Evolutionary conservation across 2,329 filamentous ascomycete species (phyloP), one percentile per base, ranked within the genome.

Genomic region (Fusarium sp.): DNA sequence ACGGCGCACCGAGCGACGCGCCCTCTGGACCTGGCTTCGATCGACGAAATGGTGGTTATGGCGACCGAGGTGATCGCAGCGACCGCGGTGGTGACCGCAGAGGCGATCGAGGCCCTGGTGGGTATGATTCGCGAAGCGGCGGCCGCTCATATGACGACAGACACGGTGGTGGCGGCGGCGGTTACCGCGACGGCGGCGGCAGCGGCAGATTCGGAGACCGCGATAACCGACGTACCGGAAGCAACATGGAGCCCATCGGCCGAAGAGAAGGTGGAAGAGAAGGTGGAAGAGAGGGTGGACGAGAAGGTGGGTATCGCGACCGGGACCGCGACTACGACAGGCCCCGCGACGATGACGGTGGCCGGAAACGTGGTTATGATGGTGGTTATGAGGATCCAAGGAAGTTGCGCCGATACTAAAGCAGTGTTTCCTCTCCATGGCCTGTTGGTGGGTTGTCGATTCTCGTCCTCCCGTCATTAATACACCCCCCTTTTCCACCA

Each of bases 201-300:
- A 76, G 81, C 58, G 81, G 81, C 35, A 80, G 82, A 67, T 76
- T 71, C 70, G 80, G 80, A 67, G 82, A 81, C 57, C 87, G 90
- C 74, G 88, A 90, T 14, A 78, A 78, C 69, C 87, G 89, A 67
- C 85, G 86, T 50, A 92, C 91, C 66, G 94, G 94, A 75, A 94
- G 94, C 85, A 97, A 97, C 84, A 93, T 93, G 83, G 95, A 97
- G 82, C 94, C 94, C 71, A 90, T 97, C 81, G 92, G 93, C 80
- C 90, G 91, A 69, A 82, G 91, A 79, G 91, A 92, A 74, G 87
- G 87, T 82, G 87, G 91, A 69, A 82, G 91, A 79, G 91, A 92
- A 74, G 87, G 87, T 82, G 87, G 88, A 39, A 18, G 35, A 39
- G 37, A 43, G 5, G 41, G 41, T 13, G 39, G 91, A 69, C 82